Evolutionary conservation across 169 alveolate genomes (phyloP).

Genomic region (Eimeria sp.): DNA sequence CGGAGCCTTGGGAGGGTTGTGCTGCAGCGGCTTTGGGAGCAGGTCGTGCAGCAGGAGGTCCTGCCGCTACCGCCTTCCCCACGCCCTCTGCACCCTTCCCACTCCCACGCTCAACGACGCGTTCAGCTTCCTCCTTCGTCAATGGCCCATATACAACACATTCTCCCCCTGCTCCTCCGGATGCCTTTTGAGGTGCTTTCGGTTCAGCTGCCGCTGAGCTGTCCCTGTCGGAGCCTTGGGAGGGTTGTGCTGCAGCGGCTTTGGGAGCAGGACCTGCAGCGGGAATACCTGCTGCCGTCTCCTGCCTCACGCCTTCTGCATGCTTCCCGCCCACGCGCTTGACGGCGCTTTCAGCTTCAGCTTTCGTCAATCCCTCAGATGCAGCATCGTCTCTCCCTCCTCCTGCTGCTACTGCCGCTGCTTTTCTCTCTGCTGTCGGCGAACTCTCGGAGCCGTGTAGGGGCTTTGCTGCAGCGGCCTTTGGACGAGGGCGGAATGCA

Average conservation of each 20-base stretch:
- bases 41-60: not conserved
- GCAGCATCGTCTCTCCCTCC: not conserved
- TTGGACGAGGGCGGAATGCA: not conserved
- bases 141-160: not conserved
- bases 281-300: not conserved
- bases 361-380: conserved; percentile 11
- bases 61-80: not conserved
- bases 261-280: not conserved
- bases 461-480: not conserved
- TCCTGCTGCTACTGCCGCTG: not conserved
- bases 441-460: too few species aligned
- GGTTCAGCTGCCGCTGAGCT: too few species aligned
- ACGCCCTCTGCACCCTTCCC: conserved; percentile 4
- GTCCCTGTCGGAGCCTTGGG: too few species aligned
- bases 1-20: not conserved
- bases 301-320: not conserved
- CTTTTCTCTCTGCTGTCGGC: not conserved
- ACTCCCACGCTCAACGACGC: not conserved
- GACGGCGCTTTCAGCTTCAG: not conserved
- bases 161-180: not conserved
- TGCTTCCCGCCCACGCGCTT: not conserved
- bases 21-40: not conserved
- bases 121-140: conserved; percentile 17
- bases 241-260: not conserved
- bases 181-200: too few species aligned